phyloP scores from a whole-genome alignment of 1,284 basidiomycete species.

The Marasmius fiardii region DNA sequence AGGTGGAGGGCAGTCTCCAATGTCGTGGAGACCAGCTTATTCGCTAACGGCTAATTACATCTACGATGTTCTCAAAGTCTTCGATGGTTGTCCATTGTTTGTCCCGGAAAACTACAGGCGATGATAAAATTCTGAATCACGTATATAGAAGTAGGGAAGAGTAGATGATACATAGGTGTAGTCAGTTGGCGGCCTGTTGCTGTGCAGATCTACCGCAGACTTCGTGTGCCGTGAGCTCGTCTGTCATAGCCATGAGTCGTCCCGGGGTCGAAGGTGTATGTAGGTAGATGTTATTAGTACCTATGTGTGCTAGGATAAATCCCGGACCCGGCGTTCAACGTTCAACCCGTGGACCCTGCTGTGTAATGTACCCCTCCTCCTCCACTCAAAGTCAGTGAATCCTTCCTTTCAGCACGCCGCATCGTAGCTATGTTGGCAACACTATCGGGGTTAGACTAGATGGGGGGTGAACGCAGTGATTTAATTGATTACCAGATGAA shows the following conservation, averaged over 20 bases:
- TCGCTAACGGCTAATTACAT: neutral
- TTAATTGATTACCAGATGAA: no score
- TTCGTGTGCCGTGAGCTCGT: neutral
- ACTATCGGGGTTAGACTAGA: no score
- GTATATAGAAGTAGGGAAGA: neutral
- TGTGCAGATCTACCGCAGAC: neutral
- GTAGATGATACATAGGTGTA: neutral
- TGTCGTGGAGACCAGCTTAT: neutral
- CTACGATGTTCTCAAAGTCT: neutral
- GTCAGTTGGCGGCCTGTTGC: neutral
- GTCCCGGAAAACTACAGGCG: neutral
- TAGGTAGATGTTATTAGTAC: no score
- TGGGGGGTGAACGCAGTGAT: no score
- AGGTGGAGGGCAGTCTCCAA: no score
- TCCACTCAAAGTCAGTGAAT: no score
- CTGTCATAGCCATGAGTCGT: neutral
- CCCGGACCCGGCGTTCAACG: neutral
- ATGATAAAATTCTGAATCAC: no score
- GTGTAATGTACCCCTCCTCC: no score
- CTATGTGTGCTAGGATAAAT: neutral
- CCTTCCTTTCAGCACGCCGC: no score
- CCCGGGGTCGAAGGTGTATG: neutral
- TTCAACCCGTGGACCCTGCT: neutral
- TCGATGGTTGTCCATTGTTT: neutral
- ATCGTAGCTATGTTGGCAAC: no score